A percentile compares a stretch with the other conserved stretches of the same genome.
These are phyloP conservation scores for Cephalotrichum gorgonifer DNA, from an alignment of 2,329 filamentous ascomycete species.

Conservation along the genomic window DNA sequence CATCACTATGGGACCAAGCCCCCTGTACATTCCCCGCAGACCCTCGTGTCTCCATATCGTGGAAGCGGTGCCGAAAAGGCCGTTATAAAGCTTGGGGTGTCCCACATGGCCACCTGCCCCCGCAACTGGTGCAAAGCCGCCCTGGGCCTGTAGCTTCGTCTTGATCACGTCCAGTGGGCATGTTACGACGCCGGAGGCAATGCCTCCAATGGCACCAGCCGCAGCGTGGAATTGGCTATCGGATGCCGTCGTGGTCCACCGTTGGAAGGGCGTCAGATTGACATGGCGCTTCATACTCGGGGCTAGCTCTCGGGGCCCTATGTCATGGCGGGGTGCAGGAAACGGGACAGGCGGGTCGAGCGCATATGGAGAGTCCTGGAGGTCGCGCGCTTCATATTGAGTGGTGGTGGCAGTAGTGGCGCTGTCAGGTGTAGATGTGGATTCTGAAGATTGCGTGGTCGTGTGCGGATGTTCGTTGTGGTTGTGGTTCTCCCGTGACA, in stretches of 20 bases:
- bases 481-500: slow-evolving; percentile 2
- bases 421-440: too few species aligned
- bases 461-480: neutral
- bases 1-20: slow-evolving; percentile 85
- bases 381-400: neutral
- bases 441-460: neutral
- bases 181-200: slow-evolving; percentile 87
- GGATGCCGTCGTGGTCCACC: slow-evolving; percentile 45
- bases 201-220: slow-evolving; percentile 78
- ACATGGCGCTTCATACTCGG: neutral
- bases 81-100: slow-evolving; percentile 62
- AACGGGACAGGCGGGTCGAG: neutral
- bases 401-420: neutral
- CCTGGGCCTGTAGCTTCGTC: slow-evolving; percentile 93
- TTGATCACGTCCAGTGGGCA: slow-evolving; percentile 99
- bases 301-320: neutral
- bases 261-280: slow-evolving; percentile 36
- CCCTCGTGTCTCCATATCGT: slow-evolving; percentile 86
- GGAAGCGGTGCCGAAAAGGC: slow-evolving; percentile 74
- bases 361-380: neutral
- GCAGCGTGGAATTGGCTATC: slow-evolving; percentile 68
- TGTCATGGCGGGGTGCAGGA: neutral
- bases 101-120: slow-evolving; percentile 33
- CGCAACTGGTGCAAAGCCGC: slow-evolving; percentile 56
- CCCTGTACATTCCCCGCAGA: slow-evolving; percentile 81